Evolutionary conservation across 208 protist species (phyloP).

Genomic region (Acanthamoeba castellanii): DNA sequence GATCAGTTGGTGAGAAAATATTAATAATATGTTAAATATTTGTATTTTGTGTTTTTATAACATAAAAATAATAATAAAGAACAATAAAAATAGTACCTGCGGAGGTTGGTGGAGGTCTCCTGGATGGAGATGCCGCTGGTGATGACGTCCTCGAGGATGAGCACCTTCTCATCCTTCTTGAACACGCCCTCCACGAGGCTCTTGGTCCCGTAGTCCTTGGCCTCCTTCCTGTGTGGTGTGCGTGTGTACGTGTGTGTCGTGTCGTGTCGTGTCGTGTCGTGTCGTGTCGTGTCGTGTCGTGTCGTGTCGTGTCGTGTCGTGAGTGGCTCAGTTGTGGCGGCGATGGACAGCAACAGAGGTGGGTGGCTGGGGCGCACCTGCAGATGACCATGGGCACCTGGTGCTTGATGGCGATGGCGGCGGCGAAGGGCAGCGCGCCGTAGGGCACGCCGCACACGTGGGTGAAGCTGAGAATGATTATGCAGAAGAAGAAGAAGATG

Average conservation of each 20-base stretch:
- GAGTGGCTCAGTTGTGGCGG: slow-evolving; percentile 71
- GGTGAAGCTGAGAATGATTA: not conserved
- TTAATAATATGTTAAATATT: not conserved
- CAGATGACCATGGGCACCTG: slow-evolving; percentile 89
- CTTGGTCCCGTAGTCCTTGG: slow-evolving; percentile 96
- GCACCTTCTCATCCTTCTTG: slow-evolving; percentile 93
- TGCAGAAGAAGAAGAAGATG: not conserved
- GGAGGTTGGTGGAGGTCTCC: slow-evolving; percentile 93
- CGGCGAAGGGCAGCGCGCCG: slow-evolving; percentile 96
- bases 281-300: too few species aligned
- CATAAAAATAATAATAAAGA: not conserved
- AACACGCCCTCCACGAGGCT: slow-evolving; percentile 95
- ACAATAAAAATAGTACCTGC: not conserved
- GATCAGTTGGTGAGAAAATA: not conserved
- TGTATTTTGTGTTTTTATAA: too few species aligned
- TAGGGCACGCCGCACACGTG: slow-evolving; percentile 94
- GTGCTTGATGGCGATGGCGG: slow-evolving; percentile 94
- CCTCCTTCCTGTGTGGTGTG: slow-evolving; percentile 10
- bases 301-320: slow-evolving; percentile 54
- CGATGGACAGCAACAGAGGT: not conserved
- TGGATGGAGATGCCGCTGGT: slow-evolving; percentile 96
- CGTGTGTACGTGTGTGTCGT: too few species aligned
- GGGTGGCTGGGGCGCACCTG: not conserved
- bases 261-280: too few species aligned
- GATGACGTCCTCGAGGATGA: slow-evolving; percentile 96